Evolutionary conservation across 108 stramenopile genomes (phyloP).

Genomic region (Cyclotella baltica): DNA sequence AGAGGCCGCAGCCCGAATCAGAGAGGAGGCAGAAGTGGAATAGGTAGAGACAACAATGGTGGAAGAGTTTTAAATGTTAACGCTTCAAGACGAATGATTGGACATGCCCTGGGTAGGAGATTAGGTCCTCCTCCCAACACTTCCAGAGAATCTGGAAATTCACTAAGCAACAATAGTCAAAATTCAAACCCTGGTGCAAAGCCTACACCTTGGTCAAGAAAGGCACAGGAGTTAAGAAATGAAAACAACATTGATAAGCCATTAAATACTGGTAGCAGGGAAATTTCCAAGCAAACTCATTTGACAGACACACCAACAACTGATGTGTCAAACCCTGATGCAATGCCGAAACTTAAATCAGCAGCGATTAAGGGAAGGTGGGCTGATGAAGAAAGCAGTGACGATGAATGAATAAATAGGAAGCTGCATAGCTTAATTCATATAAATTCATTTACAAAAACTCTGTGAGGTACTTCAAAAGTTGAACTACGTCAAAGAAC

Average conservation of each 20-base stretch:
- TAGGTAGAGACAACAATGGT: neutral
- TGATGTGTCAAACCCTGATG: neutral
- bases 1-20: neutral
- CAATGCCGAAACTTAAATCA: constrained; percentile 15
- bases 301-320: neutral
- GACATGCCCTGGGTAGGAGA: constrained; percentile 17
- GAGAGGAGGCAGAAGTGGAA: neutral
- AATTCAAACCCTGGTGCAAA: constrained; percentile 10
- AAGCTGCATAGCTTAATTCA: neutral
- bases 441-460: neutral
- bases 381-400: constrained; percentile 33
- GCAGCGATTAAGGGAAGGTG: constrained; percentile 18
- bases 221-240: neutral
- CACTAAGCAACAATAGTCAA: neutral
- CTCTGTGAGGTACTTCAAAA: neutral
- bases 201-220: constrained; percentile 19
- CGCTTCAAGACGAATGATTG: constrained; percentile 12
- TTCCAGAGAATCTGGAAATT: neutral
- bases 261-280: neutral
- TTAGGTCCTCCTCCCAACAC: neutral
- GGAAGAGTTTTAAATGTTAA: neutral
- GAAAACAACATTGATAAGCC: neutral
- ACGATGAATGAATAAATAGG: constrained; percentile 25
- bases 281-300: neutral
- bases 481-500: too few species aligned